Evolutionary conservation across 2,329 filamentous ascomycete genomes (phyloP), one percentile per base, ranked within the genome.

Genomic region (Stagonosporopsis cucurbitacearum): DNA sequence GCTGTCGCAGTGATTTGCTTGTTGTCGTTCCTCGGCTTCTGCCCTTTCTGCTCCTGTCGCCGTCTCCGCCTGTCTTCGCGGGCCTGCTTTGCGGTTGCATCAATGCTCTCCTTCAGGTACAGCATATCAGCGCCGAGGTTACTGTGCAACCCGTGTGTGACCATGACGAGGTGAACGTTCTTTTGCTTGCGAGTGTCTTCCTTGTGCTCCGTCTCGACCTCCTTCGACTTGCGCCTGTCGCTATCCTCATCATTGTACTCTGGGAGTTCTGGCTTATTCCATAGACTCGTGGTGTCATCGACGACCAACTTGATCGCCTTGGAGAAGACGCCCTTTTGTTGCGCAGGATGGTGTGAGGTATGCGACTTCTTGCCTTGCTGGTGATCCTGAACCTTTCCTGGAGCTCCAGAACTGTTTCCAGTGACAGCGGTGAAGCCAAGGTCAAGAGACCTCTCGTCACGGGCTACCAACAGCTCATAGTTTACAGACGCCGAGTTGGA

Each of bases 41-140:
- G 48, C 3, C 45, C 53, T 33, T 37, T 60, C 26, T 73, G 62
- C 53, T 77, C 72, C 67, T 69, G 77, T 70, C 70, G 79, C 54
- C 89, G 82, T 45, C 79, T 82, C 71, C 83, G 88, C 33, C 87
- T 86, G 73, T 91, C 88, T 45, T 86, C 79, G 65, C 88, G 88
- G 25, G 91, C 89, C 71, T 94, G 87, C 66, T 81, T 88, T 4
- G 88, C 89, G 2, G 91, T 88, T 25, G 87, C 86, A 77, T 99
- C 95, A 59, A 99, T 98, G 75, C 92, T 96, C 77, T 99, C 95
- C 72, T 99, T 99, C 74, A 99, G 79, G 72, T 91, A 99, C 19
- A 99, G 81, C 95, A 99, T 96, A 73, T 99, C 95, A 20, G 92
- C 90, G 5, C 95, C 92, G 12, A 97, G 82, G 73, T 99, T 99